These are phyloP conservation scores for Pugionium dolabratum DNA, from an alignment of 345 rosid genomes.

Conservation along the genomic window DNA sequence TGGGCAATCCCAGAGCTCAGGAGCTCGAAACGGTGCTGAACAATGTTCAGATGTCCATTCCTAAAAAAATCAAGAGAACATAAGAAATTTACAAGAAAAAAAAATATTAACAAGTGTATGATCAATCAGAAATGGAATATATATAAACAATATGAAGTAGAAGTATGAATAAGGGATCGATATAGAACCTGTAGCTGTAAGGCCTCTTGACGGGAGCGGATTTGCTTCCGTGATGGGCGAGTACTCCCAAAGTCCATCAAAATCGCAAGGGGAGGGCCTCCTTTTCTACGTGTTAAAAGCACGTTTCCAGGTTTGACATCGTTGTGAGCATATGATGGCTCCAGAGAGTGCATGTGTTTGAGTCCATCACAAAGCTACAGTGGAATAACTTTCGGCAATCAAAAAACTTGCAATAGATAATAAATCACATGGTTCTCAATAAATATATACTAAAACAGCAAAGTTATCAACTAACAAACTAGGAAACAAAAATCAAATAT, in stretches of 20 bases:
- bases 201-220: slow-evolving; percentile 90
- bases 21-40: slow-evolving; percentile 97
- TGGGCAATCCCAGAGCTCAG: slow-evolving; percentile 99
- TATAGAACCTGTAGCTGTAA: slow-evolving; percentile 79
- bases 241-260: slow-evolving; percentile 99
- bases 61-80: slow-evolving; percentile 36
- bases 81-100: neutral
- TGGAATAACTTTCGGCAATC: slow-evolving; percentile 29
- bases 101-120: neutral
- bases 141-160: neutral
- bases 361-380: slow-evolving; percentile 95
- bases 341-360: slow-evolving; percentile 88
- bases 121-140: neutral
- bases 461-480: neutral
- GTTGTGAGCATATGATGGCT: slow-evolving; percentile 97
- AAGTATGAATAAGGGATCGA: slow-evolving; percentile 21
- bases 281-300: slow-evolving; percentile 64
- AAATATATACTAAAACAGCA: neutral
- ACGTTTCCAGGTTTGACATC: slow-evolving; percentile 98
- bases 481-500: slow-evolving; percentile 5
- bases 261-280: slow-evolving; percentile 78
- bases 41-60: slow-evolving; percentile 99
- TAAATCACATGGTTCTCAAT: slow-evolving; percentile 3
- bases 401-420: slow-evolving; percentile 4
- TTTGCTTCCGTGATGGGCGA: slow-evolving; percentile 82